phyloP scores from a whole-genome alignment of 2,329 filamentous ascomycete genomes.

The Leptodontidium sp. region DNA sequence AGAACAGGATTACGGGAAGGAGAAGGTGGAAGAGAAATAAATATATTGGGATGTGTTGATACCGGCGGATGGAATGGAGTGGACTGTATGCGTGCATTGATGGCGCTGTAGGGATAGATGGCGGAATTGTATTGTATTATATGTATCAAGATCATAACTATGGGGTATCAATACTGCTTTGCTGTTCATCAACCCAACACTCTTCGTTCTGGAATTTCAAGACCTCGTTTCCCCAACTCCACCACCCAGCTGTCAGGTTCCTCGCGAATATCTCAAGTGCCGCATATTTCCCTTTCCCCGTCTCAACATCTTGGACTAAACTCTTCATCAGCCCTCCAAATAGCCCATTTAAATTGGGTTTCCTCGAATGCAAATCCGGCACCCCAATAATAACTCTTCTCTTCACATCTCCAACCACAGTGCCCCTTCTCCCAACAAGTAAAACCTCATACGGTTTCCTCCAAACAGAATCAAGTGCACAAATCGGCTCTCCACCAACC shows the following conservation, averaged over 20 bases:
- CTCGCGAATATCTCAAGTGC: slow-evolving; percentile 82
- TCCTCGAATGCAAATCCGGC: slow-evolving; percentile 80
- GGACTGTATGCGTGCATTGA: neutral
- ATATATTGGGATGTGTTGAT: slow-evolving; percentile 21
- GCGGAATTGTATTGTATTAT: slow-evolving; percentile 33
- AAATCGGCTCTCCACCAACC: slow-evolving; percentile 68
- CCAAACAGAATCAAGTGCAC: slow-evolving; percentile 66
- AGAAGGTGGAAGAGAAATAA: slow-evolving; percentile 33
- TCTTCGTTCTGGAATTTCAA: slow-evolving; percentile 71
- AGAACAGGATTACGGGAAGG: slow-evolving; percentile 40
- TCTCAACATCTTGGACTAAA: no score
- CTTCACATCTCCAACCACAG: slow-evolving; percentile 43
- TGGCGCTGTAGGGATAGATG: slow-evolving; percentile 8
- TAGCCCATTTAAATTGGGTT: slow-evolving; percentile 72
- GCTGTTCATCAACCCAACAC: slow-evolving; percentile 49
- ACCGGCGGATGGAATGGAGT: neutral
- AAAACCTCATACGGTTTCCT: slow-evolving; percentile 81
- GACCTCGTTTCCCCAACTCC: slow-evolving; percentile 79
- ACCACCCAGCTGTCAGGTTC: slow-evolving; percentile 78
- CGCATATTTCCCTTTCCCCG: slow-evolving; percentile 52
- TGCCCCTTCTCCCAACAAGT: slow-evolving; percentile 57
- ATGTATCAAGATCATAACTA: slow-evolving; percentile 34
- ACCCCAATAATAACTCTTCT: slow-evolving; percentile 72
- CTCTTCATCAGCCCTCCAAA: slow-evolving; percentile 61
- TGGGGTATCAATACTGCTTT: slow-evolving; percentile 24